phyloP scores from a whole-genome alignment of 2,329 filamentous ascomycete genomes.

The Lithohypha guttulata region DNA sequence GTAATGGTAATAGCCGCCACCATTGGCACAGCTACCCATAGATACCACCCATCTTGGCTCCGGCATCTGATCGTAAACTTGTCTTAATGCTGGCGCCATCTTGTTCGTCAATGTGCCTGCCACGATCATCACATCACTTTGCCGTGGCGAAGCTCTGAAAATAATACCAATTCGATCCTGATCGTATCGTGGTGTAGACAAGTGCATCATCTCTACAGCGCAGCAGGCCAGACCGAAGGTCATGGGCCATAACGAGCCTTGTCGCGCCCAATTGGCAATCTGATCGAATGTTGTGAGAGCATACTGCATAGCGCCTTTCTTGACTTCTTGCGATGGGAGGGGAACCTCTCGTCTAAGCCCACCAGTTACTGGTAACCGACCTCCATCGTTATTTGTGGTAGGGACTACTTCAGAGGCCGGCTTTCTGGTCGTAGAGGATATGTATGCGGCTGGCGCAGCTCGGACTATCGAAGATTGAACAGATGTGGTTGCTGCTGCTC shows the following conservation, averaged over 20 bases:
- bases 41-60: conserved; percentile 79
- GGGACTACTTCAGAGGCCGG: conserved; percentile 34
- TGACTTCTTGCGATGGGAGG: conserved; percentile 40
- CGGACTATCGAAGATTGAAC: conserved; percentile 26
- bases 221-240: conserved; percentile 84
- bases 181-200: conserved; percentile 79
- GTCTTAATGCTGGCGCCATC: conserved; percentile 82
- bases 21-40: conserved; percentile 78
- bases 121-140: conserved; percentile 89
- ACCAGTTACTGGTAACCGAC: conserved; percentile 26
- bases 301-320: conserved; percentile 43
- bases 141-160: conserved; percentile 76
- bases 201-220: conserved; percentile 86
- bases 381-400: conserved; percentile 26
- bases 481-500: conserved; percentile 21
- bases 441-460: conserved; percentile 27
- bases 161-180: conserved; percentile 83
- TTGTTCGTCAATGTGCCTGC: conserved; percentile 91
- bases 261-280: conserved; percentile 72
- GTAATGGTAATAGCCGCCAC: conserved; percentile 80
- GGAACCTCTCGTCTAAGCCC: conserved; percentile 39
- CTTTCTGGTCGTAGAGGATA: conserved; percentile 33
- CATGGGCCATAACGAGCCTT: conserved; percentile 79
- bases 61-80: conserved; percentile 93
- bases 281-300: conserved; percentile 45